Conservation (phyloP, 2,329 filamentous ascomycete species). For the Colletotrichum sp. region DNA sequence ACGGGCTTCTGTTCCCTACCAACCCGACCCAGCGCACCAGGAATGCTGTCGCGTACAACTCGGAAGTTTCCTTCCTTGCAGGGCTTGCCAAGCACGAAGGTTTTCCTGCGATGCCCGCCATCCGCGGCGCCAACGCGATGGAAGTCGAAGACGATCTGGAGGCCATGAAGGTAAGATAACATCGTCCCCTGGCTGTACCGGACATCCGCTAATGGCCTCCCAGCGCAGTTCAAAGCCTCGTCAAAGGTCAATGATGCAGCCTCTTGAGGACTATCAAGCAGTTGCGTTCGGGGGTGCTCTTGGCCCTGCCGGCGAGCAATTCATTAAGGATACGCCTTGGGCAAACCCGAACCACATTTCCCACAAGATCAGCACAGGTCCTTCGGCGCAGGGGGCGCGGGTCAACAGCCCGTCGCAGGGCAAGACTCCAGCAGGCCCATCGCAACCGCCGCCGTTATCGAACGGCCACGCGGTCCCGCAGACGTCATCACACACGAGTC, state of each 20-base stretch:
- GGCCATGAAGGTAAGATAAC: conserved; percentile 76
- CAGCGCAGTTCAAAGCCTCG: conserved; percentile 23
- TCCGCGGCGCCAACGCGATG: conserved; percentile 71
- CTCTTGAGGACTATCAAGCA: conserved; percentile 54
- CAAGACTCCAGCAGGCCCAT: conserved; percentile 7
- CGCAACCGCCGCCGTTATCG: neutral
- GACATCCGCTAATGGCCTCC: neutral
- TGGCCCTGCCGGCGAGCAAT: conserved; percentile 80
- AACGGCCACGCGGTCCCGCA: conserved; percentile 10
- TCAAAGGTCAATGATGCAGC: conserved; percentile 43
- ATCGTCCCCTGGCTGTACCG: neutral
- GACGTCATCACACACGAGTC: neutral
- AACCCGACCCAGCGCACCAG: conserved; percentile 78
- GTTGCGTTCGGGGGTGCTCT: conserved; percentile 53
- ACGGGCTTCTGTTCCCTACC: conserved; percentile 80
- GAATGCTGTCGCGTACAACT: conserved; percentile 91
- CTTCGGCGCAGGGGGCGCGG: conserved; percentile 23
- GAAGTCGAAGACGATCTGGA: conserved; percentile 88
- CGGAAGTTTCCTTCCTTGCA: conserved; percentile 88
- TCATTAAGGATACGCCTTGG: conserved; percentile 90
- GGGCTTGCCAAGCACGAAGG: conserved; percentile 94
- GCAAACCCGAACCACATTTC: conserved; percentile 85
- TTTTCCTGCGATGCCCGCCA: conserved; percentile 91
- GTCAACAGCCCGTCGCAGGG: conserved; percentile 16
- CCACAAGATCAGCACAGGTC: conserved; percentile 55